Percentiles rank a stretch among this genome's conserved stretches.
Evolutionary conservation across 768 basidiomycete genomes (phyloP).

Genomic region (Dioszegia crocea): DNA sequence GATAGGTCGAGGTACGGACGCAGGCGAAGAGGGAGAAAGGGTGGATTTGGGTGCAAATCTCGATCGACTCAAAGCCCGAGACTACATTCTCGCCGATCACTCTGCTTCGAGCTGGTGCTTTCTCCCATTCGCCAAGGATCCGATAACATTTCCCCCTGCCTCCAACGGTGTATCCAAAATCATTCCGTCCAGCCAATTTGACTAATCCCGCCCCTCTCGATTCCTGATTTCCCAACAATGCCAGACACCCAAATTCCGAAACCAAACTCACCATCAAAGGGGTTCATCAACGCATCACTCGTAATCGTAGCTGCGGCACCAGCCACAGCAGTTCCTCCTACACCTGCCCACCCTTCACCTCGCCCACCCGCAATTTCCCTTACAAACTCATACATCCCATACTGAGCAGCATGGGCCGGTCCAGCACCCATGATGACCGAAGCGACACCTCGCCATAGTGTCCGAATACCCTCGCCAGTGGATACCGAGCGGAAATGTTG

Average conservation of each 20-base stretch:
- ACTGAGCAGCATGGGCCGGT: constrained; percentile 96
- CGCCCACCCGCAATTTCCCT: constrained; percentile 79
- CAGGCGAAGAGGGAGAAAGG: no score
- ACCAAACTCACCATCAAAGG: constrained; percentile 79
- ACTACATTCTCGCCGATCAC: no score
- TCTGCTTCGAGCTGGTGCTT: no score
- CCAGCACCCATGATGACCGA: constrained; percentile 95
- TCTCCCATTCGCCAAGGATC: no score
- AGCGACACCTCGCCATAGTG: constrained; percentile 92
- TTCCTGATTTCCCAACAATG: no score
- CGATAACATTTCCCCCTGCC: no score
- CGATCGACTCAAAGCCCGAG: no score
- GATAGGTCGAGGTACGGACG: no score
- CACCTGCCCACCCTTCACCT: constrained; percentile 68
- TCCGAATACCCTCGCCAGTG: constrained; percentile 83
- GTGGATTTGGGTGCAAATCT: no score
- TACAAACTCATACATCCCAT: constrained; percentile 89
- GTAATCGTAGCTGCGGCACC: constrained; percentile 93
- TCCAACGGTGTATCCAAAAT: no score
- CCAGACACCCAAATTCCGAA: background rate
- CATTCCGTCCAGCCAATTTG: no score
- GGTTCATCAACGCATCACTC: constrained; percentile 97
- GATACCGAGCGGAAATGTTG: constrained; percentile 60
- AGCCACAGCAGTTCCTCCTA: constrained; percentile 87
- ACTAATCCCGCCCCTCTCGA: no score